Conservation (phyloP, 2,329 filamentous ascomycete species). For the Fusarium mangiferae region DNA sequence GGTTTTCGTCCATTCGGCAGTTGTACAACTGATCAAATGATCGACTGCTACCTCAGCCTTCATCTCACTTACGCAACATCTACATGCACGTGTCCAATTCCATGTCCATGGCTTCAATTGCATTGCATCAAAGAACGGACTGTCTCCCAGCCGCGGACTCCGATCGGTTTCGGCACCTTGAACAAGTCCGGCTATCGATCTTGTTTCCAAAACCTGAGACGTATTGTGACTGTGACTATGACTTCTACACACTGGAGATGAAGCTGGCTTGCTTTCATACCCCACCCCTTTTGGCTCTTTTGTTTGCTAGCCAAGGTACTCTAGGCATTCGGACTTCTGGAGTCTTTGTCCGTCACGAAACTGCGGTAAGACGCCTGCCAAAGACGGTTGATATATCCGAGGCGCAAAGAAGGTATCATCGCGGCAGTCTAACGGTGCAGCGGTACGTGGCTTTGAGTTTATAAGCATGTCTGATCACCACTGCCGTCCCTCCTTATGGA, state of each 20-base stretch:
- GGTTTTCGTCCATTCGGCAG: constrained; percentile 24
- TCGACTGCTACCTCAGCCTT: constrained; percentile 9
- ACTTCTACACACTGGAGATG: constrained; percentile 4
- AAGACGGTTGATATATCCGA: constrained; percentile 32
- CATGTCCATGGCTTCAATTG: neutral
- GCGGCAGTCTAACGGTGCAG: constrained; percentile 4
- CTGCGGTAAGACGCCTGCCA: constrained; percentile 20
- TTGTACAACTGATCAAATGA: constrained; percentile 21
- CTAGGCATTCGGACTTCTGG: neutral
- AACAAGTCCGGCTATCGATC: constrained; percentile 38
- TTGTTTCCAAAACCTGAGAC: constrained; percentile 13
- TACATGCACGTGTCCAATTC: constrained; percentile 1
- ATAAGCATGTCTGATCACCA: constrained; percentile 14
- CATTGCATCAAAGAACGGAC: neutral
- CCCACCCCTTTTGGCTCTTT: neutral
- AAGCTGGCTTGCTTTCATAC: neutral
- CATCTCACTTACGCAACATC: constrained; percentile 13
- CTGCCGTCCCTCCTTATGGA: constrained; percentile 9
- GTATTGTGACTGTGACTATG: neutral
- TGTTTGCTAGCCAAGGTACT: neutral
- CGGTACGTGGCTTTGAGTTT: neutral
- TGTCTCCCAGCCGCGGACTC: constrained; percentile 35
- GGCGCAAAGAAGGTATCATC: constrained; percentile 3
- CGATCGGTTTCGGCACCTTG: constrained; percentile 42
- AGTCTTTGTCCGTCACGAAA: constrained; percentile 12